Evolutionary conservation across 495 filamentous ascomycete genomes (phyloP).

Genomic region (Glonium stellatum): DNA sequence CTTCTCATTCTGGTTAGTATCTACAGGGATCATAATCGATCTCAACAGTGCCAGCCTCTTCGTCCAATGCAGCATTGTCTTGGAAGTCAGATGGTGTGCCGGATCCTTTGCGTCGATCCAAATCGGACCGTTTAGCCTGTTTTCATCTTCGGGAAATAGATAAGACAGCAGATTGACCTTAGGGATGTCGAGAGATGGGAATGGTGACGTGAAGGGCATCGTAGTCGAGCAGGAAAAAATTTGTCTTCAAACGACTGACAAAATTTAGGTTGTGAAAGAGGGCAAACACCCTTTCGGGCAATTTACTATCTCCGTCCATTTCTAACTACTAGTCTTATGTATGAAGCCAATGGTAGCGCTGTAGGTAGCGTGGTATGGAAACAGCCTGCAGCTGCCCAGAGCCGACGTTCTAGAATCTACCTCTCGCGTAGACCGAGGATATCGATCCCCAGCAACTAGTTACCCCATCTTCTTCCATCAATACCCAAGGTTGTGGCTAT

Average conservation of each 20-base stretch:
- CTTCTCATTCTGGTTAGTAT: too few relatives aligned
- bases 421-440: conserved; percentile 19
- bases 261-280: neutral
- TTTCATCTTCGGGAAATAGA: conserved; percentile 38
- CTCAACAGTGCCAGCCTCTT: too few relatives aligned
- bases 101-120: conserved; percentile 43
- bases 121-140: conserved; percentile 36
- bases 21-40: too few relatives aligned
- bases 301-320: conserved; percentile 3
- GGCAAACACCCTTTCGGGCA: neutral
- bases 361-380: conserved; percentile 2
- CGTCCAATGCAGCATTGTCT: conserved; percentile 39
- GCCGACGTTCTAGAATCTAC: conserved; percentile 4
- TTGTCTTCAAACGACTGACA: neutral
- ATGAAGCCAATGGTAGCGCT: neutral
- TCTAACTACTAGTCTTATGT: conserved; percentile 4
- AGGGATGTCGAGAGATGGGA: conserved; percentile 37
- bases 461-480: neutral
- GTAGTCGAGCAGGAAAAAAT: neutral
- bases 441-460: conserved; percentile 20
- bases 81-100: conserved; percentile 32
- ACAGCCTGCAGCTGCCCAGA: conserved; percentile 17
- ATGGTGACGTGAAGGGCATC: conserved; percentile 36
- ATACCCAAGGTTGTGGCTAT: neutral
- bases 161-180: conserved; percentile 41